phyloP scores from a whole-genome alignment of 2,329 filamentous ascomycete genomes.

The Pseudogymnoascus sp. region DNA sequence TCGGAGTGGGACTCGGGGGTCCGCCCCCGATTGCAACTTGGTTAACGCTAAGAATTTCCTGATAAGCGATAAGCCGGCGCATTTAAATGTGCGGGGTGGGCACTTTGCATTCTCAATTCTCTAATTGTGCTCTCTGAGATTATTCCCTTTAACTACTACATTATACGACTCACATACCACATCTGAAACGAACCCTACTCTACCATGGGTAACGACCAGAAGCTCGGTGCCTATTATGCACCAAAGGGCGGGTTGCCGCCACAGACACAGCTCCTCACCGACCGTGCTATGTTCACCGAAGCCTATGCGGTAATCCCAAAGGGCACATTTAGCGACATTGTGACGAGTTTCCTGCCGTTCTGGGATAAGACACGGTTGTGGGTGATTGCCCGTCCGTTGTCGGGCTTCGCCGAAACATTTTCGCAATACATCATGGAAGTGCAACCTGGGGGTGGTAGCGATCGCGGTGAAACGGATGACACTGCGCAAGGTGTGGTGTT shows the following conservation, averaged over 20 bases:
- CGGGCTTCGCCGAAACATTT: conserved; percentile 6
- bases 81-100: not conserved
- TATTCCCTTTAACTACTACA: not conserved
- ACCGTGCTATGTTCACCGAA: conserved; percentile 9
- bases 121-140: not conserved
- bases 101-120: not conserved
- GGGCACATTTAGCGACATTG: conserved; percentile 2
- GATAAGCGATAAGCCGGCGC: not conserved
- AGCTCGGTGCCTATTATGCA: conserved; percentile 5
- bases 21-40: too few relatives aligned
- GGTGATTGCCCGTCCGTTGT: conserved; percentile 8
- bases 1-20: too few relatives aligned
- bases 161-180: not conserved
- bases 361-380: conserved; percentile 6
- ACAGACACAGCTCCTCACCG: conserved; percentile 1
- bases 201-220: conserved; percentile 6
- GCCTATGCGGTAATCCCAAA: conserved; percentile 6
- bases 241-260: conserved; percentile 2
- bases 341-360: conserved; percentile 8
- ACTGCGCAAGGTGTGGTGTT: not conserved
- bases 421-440: conserved; percentile 9
- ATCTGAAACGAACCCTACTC: not conserved
- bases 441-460: conserved; percentile 6
- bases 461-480: conserved; percentile 1
- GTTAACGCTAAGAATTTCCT: too few relatives aligned